Percentiles rank a stretch among this genome's conserved stretches.
Conservation (phyloP, 2,329 filamentous ascomycete species). For the Diaporthe sp. region DNA sequence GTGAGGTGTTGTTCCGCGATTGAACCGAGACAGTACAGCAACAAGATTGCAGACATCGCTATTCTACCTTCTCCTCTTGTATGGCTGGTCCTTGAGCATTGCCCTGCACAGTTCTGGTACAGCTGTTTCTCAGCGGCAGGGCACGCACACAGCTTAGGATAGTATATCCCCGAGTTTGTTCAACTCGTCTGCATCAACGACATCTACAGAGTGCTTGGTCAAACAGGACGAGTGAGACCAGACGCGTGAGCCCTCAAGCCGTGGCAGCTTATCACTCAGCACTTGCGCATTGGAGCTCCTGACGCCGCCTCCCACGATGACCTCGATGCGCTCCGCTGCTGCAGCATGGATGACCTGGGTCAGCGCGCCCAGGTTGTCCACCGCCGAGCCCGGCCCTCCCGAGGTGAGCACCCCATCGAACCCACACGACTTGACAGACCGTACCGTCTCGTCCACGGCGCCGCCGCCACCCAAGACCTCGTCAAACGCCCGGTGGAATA, state of each 20-base stretch:
- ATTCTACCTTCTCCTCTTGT: background rate
- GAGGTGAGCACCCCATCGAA: conserved; percentile 68
- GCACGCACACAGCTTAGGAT: background rate
- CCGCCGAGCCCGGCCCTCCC: conserved; percentile 60
- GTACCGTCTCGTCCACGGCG: conserved; percentile 48
- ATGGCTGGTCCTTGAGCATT: too few relatives aligned
- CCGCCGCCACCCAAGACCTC: conserved; percentile 51
- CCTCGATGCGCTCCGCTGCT: conserved; percentile 53
- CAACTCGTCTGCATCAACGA: conserved; percentile 41
- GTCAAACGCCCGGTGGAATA: conserved; percentile 72
- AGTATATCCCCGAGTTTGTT: background rate
- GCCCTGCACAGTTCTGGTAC: too few relatives aligned
- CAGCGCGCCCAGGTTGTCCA: conserved; percentile 56
- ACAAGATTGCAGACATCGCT: background rate
- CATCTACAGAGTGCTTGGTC: conserved; percentile 39
- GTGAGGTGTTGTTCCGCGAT: background rate
- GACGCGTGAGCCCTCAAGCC: conserved; percentile 44
- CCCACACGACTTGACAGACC: conserved; percentile 56
- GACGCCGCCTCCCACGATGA: conserved; percentile 68
- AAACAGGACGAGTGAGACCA: conserved; percentile 67
- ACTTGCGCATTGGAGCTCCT: conserved; percentile 56
- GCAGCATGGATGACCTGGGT: conserved; percentile 51
- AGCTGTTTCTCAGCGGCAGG: too few relatives aligned
- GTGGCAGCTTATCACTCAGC: conserved; percentile 49
- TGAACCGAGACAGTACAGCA: background rate